phyloP scores from a whole-genome alignment of 345 rosid genomes.

The Psidium friedrichsthalianum region DNA sequence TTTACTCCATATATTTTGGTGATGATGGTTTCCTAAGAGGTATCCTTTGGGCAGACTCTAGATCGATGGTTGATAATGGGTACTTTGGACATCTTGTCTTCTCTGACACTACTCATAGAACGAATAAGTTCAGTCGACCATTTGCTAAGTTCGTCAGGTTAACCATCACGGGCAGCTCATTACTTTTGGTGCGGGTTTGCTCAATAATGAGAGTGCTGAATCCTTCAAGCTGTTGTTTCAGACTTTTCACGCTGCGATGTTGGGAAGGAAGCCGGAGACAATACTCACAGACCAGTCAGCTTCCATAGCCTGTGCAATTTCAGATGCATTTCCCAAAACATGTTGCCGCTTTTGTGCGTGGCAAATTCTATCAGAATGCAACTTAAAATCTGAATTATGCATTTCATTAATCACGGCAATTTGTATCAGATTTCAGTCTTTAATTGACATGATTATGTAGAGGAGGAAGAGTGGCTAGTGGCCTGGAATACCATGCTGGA shows the following conservation, averaged over 20 bases:
- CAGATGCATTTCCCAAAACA: constrained; percentile 17
- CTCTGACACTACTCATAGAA: constrained; percentile 19
- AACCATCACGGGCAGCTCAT: constrained; percentile 25
- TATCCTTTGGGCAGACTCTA: constrained; percentile 31
- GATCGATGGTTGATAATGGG: constrained; percentile 15
- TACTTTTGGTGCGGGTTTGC: constrained; percentile 22
- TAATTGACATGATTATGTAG: constrained; percentile 1
- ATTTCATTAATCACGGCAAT: neutral
- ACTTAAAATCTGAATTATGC: constrained; percentile 14
- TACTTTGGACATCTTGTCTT: constrained; percentile 26
- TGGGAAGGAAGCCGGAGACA: constrained; percentile 25
- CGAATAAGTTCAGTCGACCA: constrained; percentile 17
- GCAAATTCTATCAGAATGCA: constrained; percentile 32
- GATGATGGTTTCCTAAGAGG: constrained; percentile 1
- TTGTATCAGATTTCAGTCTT: neutral
- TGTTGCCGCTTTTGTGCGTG: constrained; percentile 11
- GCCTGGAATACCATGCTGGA: constrained; percentile 19
- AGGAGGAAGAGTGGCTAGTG: constrained; percentile 12
- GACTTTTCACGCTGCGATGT: constrained; percentile 19
- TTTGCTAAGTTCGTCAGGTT: constrained; percentile 22
- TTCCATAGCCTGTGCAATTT: constrained; percentile 19
- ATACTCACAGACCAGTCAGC: constrained; percentile 29
- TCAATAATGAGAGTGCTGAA: constrained; percentile 24
- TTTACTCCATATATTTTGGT: neutral
- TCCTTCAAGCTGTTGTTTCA: constrained; percentile 21